Base-by-base conservation (phyloP, 768 basidiomycete species). In the Psilocybe cubensis region DNA sequence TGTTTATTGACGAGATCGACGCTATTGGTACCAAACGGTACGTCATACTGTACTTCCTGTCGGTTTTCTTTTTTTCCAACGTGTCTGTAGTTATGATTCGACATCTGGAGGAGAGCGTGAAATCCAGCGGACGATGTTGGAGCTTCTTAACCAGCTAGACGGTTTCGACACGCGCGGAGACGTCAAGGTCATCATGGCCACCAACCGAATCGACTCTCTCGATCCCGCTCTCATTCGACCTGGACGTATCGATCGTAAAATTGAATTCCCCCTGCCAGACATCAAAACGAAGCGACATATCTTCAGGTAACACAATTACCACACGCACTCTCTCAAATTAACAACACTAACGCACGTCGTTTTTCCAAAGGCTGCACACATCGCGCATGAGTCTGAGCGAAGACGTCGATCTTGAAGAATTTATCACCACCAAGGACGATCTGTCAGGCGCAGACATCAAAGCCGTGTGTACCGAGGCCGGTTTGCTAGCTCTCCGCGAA, bases 131-230 rank as follows among this genome's bases (percentile, higher is more conserved):
- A 99, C 97, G 14, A 98, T 99, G 97, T 81, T 98, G 76, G 97
- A 99, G 72, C 82, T 99, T 47, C 84, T 99, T 50, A 99, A 99
- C 71, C 97, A 99, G 74, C 82, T 99, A 38, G 97, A 99, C 66
- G 97, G 97, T n/a, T 98, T 99, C 73, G 97, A 99, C 70, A 95
- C 95, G 4, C 88, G 96, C 54, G 96, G 96, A n/a, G 97, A 98
- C 69, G 96, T 99, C 57, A 99, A 98, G 75, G 96, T 99, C 63
- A 98, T 99, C 72, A 98, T 98, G 97, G 97, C 97, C 11, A 99
- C 97, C 4, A 99, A 99, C 77, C 88, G 84, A 76, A 99, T 99
- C 66, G 96, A 98, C 71, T 88, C 94, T 3, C 84, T 99, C 25
- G 97, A 99, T 74, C 97, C 97, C 53, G 97, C 97, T 17, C 87